Percentiles rank a stretch among this genome's conserved stretches.
Evolutionary conservation across 148 eudicot species (phyloP).

Genomic region (Rhododendron mucronatum): DNA sequence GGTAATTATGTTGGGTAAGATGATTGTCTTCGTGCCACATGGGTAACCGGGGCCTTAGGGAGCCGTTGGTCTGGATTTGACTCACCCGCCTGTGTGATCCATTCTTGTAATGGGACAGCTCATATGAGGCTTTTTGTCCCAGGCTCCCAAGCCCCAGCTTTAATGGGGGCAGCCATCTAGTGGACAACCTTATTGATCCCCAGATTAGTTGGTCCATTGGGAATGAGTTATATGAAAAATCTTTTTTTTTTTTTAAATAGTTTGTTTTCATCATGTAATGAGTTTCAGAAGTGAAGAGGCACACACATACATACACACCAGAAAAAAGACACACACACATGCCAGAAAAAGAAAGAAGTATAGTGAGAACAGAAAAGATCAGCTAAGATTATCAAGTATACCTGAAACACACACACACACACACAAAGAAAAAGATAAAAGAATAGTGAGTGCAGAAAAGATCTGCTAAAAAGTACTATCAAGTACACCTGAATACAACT

Average conservation of each 20-base stretch:
- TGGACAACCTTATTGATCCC: not conserved
- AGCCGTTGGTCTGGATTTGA: not conserved
- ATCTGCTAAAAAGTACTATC: not conserved
- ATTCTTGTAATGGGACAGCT: not conserved
- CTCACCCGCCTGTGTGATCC: not conserved
- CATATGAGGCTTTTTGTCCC: not conserved
- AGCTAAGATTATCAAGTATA: not conserved
- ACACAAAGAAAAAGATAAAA: not conserved
- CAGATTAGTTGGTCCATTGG: not conserved
- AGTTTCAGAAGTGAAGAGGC: not conserved
- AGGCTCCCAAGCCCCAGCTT: too few species aligned
- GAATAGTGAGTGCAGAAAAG: not conserved
- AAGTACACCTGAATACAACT: not conserved
- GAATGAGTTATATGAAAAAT: not conserved
- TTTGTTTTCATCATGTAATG: not conserved
- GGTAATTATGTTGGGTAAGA: not conserved
- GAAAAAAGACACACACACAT: not conserved
- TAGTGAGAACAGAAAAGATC: not conserved
- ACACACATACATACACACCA: not conserved
- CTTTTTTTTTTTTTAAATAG: not conserved
- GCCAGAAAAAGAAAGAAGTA: not conserved
- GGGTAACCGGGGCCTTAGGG: not conserved
- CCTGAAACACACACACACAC: not conserved
- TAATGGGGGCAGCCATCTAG: not conserved
- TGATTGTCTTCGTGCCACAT: not conserved